Evolutionary conservation across 2,329 filamentous ascomycete genomes (phyloP).

Genomic region (Alternaria atra): DNA sequence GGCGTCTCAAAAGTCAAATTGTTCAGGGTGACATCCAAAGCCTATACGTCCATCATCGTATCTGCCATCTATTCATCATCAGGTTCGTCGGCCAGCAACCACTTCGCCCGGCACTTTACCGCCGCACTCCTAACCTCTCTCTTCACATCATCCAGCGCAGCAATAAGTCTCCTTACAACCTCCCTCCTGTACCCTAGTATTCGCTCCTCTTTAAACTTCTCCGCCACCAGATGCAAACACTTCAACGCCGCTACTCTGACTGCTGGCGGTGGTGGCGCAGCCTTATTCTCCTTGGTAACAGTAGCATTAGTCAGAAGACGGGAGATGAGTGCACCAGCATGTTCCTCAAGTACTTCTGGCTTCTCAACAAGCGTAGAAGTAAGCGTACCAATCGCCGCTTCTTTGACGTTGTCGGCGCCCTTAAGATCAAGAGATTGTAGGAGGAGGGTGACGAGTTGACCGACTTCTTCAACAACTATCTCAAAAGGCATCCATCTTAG

Average conservation of each 20-base stretch:
- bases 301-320: slow-evolving; percentile 61
- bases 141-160: slow-evolving; percentile 69
- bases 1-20: slow-evolving; percentile 13
- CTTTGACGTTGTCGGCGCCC: slow-evolving; percentile 63
- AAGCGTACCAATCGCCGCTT: slow-evolving; percentile 68
- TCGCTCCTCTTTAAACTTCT: slow-evolving; percentile 58
- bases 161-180: slow-evolving; percentile 65
- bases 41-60: background rate
- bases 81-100: slow-evolving; percentile 67
- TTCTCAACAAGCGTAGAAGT: slow-evolving; percentile 66
- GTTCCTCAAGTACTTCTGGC: slow-evolving; percentile 62
- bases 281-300: slow-evolving; percentile 20
- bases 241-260: slow-evolving; percentile 59
- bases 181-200: slow-evolving; percentile 66
- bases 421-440: slow-evolving; percentile 69
- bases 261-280: slow-evolving; percentile 35
- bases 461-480: slow-evolving; percentile 67
- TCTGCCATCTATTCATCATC: slow-evolving; percentile 56
- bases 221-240: slow-evolving; percentile 60
- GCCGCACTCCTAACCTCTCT: slow-evolving; percentile 69
- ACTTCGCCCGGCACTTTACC: slow-evolving; percentile 68
- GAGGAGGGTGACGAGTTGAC: slow-evolving; percentile 66
- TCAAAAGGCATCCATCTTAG: slow-evolving; percentile 67
- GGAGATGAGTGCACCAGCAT: slow-evolving; percentile 65
- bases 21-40: background rate